Percentiles rank a stretch among this genome's conserved stretches.
These are phyloP conservation scores for Cryphonectria radicalis DNA, from an alignment of 2,329 filamentous ascomycete species.

Conservation along the genomic window DNA sequence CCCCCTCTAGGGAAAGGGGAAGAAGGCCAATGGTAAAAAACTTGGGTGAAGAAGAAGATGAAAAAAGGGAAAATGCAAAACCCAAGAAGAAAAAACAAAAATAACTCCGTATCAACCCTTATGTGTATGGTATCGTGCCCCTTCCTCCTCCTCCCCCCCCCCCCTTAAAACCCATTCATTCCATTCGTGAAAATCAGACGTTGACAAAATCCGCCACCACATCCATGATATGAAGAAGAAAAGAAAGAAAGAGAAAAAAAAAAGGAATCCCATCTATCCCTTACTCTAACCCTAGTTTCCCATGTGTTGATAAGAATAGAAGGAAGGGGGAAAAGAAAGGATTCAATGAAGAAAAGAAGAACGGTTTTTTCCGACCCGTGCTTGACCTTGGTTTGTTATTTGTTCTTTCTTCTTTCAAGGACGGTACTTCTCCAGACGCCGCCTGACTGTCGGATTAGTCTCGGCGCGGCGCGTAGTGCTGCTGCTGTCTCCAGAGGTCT, in stretches of 20 bases:
- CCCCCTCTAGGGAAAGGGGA: too few relatives aligned
- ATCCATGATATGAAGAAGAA: not conserved
- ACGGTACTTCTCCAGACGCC: conserved; percentile 16
- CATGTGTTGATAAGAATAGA: not conserved
- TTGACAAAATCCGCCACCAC: not conserved
- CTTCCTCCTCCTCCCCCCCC: too few relatives aligned
- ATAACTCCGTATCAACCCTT: not conserved
- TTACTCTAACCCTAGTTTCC: not conserved
- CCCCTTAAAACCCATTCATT: too few relatives aligned
- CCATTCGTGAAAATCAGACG: too few relatives aligned
- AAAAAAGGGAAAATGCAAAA: not conserved
- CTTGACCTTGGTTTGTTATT: not conserved
- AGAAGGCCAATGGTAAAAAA: not conserved
- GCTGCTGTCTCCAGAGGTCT: conserved; percentile 1
- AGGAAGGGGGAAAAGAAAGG: not conserved
- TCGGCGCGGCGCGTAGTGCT: not conserved
- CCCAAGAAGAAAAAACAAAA: not conserved
- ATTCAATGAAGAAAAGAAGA: not conserved
- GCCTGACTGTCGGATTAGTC: not conserved
- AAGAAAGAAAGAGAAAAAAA: not conserved
- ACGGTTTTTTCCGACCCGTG: not conserved
- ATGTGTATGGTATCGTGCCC: not conserved
- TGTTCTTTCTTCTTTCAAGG: not conserved
- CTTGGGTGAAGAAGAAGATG: not conserved
- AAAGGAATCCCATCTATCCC: not conserved